These are phyloP conservation scores for Pythium sukuiense DNA, from an alignment of 352 stramenopile genomes.

Conservation along the genomic window DNA sequence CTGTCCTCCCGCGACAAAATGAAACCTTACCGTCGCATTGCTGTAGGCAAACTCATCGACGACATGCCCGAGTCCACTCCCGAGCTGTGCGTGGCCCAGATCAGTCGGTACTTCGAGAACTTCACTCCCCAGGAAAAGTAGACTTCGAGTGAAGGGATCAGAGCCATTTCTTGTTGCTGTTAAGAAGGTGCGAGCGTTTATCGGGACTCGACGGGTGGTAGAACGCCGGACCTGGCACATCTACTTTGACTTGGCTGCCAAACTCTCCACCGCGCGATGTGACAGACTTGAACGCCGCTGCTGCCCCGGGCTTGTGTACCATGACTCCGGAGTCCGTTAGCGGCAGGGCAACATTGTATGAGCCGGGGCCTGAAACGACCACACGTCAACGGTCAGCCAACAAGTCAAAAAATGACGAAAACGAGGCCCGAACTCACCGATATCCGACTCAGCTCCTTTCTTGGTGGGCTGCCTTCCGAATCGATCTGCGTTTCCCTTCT, in stretches of 20 bases:
- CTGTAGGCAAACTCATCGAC: conserved; percentile 58
- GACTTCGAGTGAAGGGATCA: conserved; percentile 29
- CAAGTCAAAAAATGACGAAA: background rate
- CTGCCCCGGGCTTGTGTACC: conserved; percentile 19
- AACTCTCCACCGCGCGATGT: conserved; percentile 35
- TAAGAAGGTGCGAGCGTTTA: conserved; percentile 67
- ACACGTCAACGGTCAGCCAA: background rate
- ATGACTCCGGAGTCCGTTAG: conserved; percentile 22
- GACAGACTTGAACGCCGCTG: conserved; percentile 34
- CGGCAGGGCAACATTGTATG: conserved; percentile 35
- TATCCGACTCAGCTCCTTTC: conserved; percentile 38
- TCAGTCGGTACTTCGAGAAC: conserved; percentile 85
- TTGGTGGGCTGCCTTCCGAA: conserved; percentile 51
- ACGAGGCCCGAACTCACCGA: conserved; percentile 31
- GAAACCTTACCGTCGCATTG: background rate
- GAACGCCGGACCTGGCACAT: conserved; percentile 57
- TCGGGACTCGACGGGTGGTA: conserved; percentile 59
- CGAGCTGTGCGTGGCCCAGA: conserved; percentile 65
- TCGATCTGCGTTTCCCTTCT: conserved; percentile 48
- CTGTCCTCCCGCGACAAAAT: background rate
- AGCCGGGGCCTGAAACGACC: conserved; percentile 43
- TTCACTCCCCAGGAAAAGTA: conserved; percentile 51
- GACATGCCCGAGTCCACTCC: conserved; percentile 85
- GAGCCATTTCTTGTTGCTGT: conserved; percentile 82
- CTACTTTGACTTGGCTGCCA: conserved; percentile 18